Percentiles rank a stretch among this genome's conserved stretches.
These are phyloP conservation scores for Nothophaeocryptopus gaeumannii DNA, from an alignment of 2,329 filamentous ascomycete genomes.

Conservation along the genomic window DNA sequence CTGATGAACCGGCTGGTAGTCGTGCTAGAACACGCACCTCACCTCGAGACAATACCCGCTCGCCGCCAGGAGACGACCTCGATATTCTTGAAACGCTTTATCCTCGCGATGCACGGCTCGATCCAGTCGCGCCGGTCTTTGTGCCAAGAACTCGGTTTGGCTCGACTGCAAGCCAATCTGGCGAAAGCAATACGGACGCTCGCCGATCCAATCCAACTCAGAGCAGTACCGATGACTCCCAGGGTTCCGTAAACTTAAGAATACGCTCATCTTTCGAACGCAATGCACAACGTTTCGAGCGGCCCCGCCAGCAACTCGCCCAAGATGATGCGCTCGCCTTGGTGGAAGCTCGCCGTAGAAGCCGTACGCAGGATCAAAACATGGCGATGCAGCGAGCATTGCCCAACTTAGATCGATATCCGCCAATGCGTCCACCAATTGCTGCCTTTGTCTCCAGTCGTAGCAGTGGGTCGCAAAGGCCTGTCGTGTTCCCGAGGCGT, in stretches of 20 bases:
- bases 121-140: constrained; percentile 31
- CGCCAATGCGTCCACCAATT: constrained; percentile 19
- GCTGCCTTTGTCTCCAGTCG: constrained; percentile 9
- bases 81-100: no score
- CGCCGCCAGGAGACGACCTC: no score
- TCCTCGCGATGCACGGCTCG: constrained; percentile 17
- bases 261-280: no score
- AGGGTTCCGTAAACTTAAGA: no score
- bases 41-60: no score
- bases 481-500: constrained; percentile 16
- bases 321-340: no score
- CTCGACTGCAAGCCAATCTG: constrained; percentile 12
- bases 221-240: no score
- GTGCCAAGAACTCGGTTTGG: constrained; percentile 28
- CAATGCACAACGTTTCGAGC: no score
- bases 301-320: no score
- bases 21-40: no score
- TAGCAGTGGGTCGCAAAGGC: constrained; percentile 17
- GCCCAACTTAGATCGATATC: constrained; percentile 26
- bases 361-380: constrained; percentile 21
- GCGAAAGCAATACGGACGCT: constrained; percentile 1
- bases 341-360: constrained; percentile 14
- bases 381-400: background rate
- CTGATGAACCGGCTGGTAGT: no score
- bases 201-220: no score